phyloP scores from a whole-genome alignment of 139 green algal genomes.

The Chlamydomonas eustigma region DNA sequence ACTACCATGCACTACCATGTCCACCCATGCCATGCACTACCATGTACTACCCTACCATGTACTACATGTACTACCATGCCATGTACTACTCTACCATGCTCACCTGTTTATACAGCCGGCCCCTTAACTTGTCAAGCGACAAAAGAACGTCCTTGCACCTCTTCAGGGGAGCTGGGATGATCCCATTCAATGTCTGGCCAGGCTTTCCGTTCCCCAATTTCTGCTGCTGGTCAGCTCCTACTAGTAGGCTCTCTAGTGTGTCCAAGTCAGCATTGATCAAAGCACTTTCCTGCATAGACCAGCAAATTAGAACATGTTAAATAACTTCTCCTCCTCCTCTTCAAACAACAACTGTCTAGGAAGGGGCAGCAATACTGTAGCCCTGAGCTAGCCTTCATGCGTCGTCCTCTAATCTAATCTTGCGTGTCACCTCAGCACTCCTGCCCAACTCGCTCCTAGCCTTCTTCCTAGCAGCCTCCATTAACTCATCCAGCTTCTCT shows the following conservation, averaged over 20 bases:
- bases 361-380: too few relatives aligned
- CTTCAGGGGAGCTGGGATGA: not conserved
- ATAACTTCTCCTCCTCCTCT: not conserved
- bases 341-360: too few relatives aligned
- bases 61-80: not conserved
- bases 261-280: slow-evolving; percentile 24
- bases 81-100: not conserved
- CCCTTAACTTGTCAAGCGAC: slow-evolving; percentile 18
- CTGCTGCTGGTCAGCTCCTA: not conserved
- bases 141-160: slow-evolving; percentile 1
- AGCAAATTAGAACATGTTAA: too few relatives aligned
- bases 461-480: slow-evolving; percentile 32
- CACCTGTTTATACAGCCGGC: slow-evolving; percentile 37
- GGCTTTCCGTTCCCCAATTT: too few relatives aligned
- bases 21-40: too few relatives aligned
- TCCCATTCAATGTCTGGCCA: not conserved
- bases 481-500: slow-evolving; percentile 39
- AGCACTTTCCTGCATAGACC: not conserved
- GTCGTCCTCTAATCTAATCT: too few relatives aligned
- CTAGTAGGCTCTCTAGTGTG: slow-evolving; percentile 18
- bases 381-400: too few relatives aligned
- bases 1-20: too few relatives aligned
- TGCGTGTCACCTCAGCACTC: slow-evolving; percentile 28
- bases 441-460: slow-evolving; percentile 29
- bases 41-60: too few relatives aligned